Evolutionary conservation across 2,329 filamentous ascomycete species (phyloP).

Genomic region (Talaromyces albobiverticillius): DNA sequence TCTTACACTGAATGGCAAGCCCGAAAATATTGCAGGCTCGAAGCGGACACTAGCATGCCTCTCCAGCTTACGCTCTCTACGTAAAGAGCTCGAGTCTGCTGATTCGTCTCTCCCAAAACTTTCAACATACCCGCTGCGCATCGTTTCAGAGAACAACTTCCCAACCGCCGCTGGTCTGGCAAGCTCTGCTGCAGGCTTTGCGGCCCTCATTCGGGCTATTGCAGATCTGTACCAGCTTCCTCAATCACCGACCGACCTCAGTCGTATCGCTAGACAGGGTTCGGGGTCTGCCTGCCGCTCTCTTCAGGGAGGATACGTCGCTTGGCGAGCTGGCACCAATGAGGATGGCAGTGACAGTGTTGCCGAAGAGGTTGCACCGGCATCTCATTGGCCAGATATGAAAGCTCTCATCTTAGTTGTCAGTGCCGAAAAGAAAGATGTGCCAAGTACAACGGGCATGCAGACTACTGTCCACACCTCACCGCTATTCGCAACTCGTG

Average conservation of each 20-base stretch:
- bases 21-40: constrained; percentile 75
- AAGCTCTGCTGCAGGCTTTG: constrained; percentile 63
- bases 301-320: constrained; percentile 92
- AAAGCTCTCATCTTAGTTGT: constrained; percentile 87
- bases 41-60: constrained; percentile 94
- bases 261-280: constrained; percentile 85
- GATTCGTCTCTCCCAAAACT: constrained; percentile 78
- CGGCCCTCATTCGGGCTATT: constrained; percentile 70
- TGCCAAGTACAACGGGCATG: constrained; percentile 91
- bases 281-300: constrained; percentile 92
- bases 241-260: constrained; percentile 76
- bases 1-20: constrained; percentile 78
- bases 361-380: constrained; percentile 83
- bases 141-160: constrained; percentile 98
- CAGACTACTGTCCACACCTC: constrained; percentile 93
- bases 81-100: constrained; percentile 68
- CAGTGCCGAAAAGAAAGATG: constrained; percentile 91
- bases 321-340: constrained; percentile 78
- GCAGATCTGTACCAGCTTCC: constrained; percentile 88
- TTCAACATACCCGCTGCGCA: constrained; percentile 70
- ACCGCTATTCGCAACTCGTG: constrained; percentile 76
- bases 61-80: constrained; percentile 74
- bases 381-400: constrained; percentile 93
- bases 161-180: constrained; percentile 89
- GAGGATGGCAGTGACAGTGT: constrained; percentile 81